A percentile compares a stretch with the other conserved stretches of the same genome.
Conservation (phyloP, 140 eudicot genomes). For the Oenanthe javanica region DNA sequence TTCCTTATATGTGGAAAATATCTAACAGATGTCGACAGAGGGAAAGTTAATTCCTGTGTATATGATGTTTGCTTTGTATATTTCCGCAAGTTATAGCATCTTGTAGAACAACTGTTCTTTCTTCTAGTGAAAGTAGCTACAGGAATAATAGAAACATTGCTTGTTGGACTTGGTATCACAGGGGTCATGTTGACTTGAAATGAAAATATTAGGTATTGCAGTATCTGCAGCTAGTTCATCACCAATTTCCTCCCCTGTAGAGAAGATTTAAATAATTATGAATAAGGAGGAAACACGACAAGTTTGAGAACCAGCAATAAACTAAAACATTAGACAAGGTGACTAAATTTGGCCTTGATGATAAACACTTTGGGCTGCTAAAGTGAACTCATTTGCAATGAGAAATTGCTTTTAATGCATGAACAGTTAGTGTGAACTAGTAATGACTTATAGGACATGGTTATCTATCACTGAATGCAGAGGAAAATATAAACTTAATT, state of each 20-base stretch:
- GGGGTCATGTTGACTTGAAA: constrained; percentile 57
- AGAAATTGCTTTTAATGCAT: neutral
- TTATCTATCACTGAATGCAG: neutral
- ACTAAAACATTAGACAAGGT: neutral
- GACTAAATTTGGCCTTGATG: neutral
- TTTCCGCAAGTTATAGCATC: constrained; percentile 34
- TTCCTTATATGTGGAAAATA: constrained; percentile 55
- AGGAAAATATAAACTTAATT: neutral
- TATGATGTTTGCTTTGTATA: constrained; percentile 35
- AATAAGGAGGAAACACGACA: neutral
- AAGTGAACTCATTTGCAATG: neutral
- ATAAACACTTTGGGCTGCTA: neutral
- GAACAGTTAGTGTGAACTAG: neutral
- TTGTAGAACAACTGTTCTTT: constrained; percentile 34
- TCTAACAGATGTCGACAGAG: constrained; percentile 56
- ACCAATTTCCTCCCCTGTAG: constrained; percentile 41
- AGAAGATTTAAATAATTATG: constrained; percentile 3
- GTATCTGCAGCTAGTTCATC: constrained; percentile 28
- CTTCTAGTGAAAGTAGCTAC: constrained; percentile 33
- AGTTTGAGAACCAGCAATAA: neutral
- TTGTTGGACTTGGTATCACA: constrained; percentile 46
- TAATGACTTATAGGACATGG: neutral
- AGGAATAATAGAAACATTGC: constrained; percentile 41
- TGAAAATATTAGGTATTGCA: constrained; percentile 9
- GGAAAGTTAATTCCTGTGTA: constrained; percentile 40